Percentiles rank a stretch among this genome's conserved stretches.
Evolutionary conservation across 2,329 filamentous ascomycete genomes (phyloP).

Genomic region (Aspergillus pseudoterreus): DNA sequence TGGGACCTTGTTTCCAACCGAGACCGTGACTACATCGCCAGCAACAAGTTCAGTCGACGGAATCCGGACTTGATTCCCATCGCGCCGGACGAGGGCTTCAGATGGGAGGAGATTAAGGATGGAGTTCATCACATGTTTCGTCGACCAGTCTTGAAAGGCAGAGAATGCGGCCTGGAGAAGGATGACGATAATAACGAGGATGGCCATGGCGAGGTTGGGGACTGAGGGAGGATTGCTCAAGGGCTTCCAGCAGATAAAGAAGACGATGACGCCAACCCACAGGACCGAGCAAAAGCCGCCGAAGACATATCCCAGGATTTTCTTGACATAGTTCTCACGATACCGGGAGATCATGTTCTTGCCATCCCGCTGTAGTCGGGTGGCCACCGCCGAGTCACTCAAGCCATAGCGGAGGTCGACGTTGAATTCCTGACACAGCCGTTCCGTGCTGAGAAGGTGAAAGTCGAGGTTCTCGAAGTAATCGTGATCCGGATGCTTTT

Average conservation of each 20-base stretch:
- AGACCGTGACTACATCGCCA: slow-evolving; percentile 67
- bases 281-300: slow-evolving; percentile 75
- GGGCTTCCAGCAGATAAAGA: slow-evolving; percentile 74
- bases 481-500: slow-evolving; percentile 37
- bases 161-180: slow-evolving; percentile 67
- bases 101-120: slow-evolving; percentile 75
- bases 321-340: slow-evolving; percentile 57
- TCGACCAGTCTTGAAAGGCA: slow-evolving; percentile 71
- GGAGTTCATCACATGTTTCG: slow-evolving; percentile 71
- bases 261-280: slow-evolving; percentile 65
- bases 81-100: slow-evolving; percentile 63
- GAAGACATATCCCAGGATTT: slow-evolving; percentile 68
- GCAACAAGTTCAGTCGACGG: slow-evolving; percentile 65
- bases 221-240: slow-evolving; percentile 66
- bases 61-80: slow-evolving; percentile 52
- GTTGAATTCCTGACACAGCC: slow-evolving; percentile 58
- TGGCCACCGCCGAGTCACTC: slow-evolving; percentile 53
- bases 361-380: slow-evolving; percentile 60
- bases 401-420: slow-evolving; percentile 59
- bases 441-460: slow-evolving; percentile 58
- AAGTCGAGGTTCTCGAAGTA: slow-evolving; percentile 63
- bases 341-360: slow-evolving; percentile 65
- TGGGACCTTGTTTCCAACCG: slow-evolving; percentile 70
- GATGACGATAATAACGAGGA: slow-evolving; percentile 70
- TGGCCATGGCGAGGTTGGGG: slow-evolving; percentile 69